Conservation (phyloP, 2,329 filamentous ascomycete species). For the Decorospora gaudefroyi region DNA sequence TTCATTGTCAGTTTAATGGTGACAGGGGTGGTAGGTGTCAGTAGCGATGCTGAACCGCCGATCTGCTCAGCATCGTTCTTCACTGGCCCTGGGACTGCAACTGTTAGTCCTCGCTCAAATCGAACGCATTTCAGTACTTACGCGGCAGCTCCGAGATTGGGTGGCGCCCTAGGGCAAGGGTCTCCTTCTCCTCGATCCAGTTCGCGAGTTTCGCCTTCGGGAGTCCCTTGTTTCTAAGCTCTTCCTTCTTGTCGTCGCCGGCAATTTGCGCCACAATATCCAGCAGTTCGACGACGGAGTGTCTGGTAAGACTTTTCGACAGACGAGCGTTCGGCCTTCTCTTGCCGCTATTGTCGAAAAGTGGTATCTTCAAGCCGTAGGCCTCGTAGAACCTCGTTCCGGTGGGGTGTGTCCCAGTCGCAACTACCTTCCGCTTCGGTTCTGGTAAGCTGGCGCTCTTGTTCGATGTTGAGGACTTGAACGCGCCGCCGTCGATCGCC, state of each 20-base stretch:
- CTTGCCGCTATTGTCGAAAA: conserved; percentile 15
- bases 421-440: not conserved
- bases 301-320: conserved; percentile 8
- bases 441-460: not conserved
- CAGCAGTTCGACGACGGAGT: conserved; percentile 10
- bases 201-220: conserved; percentile 18
- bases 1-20: not conserved
- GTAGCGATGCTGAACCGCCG: not conserved
- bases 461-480: not conserved
- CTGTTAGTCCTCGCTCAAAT: conserved; percentile 1
- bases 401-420: not conserved
- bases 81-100: not conserved
- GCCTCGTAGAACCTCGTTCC: conserved; percentile 12
- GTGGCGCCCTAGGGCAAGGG: conserved; percentile 22
- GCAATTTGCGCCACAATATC: conserved; percentile 21
- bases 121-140: not conserved
- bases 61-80: not conserved
- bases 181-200: conserved; percentile 31
- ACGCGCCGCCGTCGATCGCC: not conserved
- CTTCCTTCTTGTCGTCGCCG: conserved; percentile 12
- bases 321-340: conserved; percentile 16
- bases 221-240: conserved; percentile 9
- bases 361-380: conserved; percentile 17
- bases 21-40: not conserved
- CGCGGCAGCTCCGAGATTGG: conserved; percentile 10